These are phyloP conservation scores for Puccinia coronata DNA, from an alignment of 1,284 basidiomycete species.

Conservation along the genomic window DNA sequence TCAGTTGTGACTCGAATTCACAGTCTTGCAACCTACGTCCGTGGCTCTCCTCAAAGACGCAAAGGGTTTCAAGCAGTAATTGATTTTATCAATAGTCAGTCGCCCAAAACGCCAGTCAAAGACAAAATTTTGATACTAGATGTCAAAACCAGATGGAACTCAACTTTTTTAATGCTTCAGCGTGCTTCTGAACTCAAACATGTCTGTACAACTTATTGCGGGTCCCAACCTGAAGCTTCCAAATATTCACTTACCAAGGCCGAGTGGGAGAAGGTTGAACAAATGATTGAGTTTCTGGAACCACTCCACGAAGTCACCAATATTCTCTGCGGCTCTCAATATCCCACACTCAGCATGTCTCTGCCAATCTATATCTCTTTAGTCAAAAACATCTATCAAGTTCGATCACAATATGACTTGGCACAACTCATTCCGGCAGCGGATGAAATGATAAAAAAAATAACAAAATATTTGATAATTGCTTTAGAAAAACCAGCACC, in stretches of 20 bases:
- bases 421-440: neutral
- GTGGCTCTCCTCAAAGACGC: neutral
- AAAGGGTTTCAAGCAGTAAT: neutral
- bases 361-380: constrained; percentile 15
- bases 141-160: neutral
- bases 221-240: neutral
- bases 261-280: constrained; percentile 3
- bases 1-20: neutral
- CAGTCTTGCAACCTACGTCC: constrained; percentile 10
- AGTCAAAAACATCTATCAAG: neutral
- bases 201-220: too few species aligned
- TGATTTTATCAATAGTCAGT: neutral
- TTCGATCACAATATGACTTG: neutral
- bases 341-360: constrained; percentile 14
- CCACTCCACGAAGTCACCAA: neutral
- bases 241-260: neutral
- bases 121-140: neutral
- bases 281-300: neutral
- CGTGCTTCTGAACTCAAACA: too few species aligned
- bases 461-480: neutral
- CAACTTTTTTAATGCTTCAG: too few species aligned
- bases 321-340: constrained; percentile 21
- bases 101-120: neutral
- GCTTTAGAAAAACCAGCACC: neutral
- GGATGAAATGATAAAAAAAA: neutral